Base-by-base conservation (phyloP, 768 basidiomycete genomes). In the Tylopilus plumbeoviolaceoides region DNA sequence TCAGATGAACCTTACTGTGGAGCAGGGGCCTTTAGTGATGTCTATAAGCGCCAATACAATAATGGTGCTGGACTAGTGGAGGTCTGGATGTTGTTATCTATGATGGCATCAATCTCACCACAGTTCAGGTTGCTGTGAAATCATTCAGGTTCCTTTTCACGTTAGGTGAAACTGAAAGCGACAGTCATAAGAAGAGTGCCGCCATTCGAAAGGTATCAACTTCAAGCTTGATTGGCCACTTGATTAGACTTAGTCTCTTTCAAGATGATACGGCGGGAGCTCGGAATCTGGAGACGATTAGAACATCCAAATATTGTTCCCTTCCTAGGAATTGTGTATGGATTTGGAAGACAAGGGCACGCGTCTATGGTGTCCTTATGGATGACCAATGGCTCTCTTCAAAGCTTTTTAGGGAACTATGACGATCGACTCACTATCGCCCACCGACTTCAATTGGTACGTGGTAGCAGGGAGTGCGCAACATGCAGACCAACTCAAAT, bases 121-220 rank as follows among this genome's bases (percentile, higher is more conserved):
- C 40, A 12, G 40, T 41, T 11, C 40, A 56, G 55, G 55, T 49
- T 27, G 47, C 47, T 4, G 53, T 45, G 31, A 49, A 56, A 21
- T 38, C 18, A 15, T 56, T 49, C 45, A 42, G 55, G 23, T 49
- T 56, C 33, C n/a, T 4, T 45, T 55, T 56, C 17, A 35, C 47
- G 8, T 14, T 55, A 12, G 47, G 39, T 15, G 42, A 36, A 14
- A 17, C 17, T 14, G 44, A 8, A 11, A 44, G 23, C 10, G 8
- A 7, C 9, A 10, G 27, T 28, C 8, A 4, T 28, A 8, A 28
- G 8, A 8, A 27, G 44, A 39, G 20, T 11, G 5, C 23, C 20
- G 33, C 33, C 33, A 5, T 35, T 15, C 33, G 33, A 12, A 35
- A 35, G 33, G 33, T 35, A 35, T 35, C 33, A 9, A 35, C n/a